These are phyloP conservation scores for Neurospora discreta DNA, from an alignment of 495 filamentous ascomycete genomes.

Conservation along the genomic window DNA sequence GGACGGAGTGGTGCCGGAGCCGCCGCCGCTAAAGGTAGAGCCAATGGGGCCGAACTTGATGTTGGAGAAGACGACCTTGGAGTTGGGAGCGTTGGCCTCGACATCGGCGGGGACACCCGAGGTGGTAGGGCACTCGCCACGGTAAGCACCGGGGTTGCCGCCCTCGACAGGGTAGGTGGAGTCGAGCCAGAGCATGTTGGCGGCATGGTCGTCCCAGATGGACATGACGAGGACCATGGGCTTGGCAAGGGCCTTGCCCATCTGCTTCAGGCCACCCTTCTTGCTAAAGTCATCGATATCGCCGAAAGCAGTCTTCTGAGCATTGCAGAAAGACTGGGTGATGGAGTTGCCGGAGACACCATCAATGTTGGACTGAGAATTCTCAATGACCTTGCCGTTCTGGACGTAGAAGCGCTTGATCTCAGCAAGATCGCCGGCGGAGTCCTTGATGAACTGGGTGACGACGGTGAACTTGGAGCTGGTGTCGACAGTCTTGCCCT, in stretches of 20 bases:
- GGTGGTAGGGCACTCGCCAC: slow-evolving; percentile 54
- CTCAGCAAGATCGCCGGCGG: slow-evolving; percentile 43
- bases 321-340: slow-evolving; percentile 49
- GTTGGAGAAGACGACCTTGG: slow-evolving; percentile 49
- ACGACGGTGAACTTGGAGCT: slow-evolving; percentile 59
- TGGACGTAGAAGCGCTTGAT: slow-evolving; percentile 67
- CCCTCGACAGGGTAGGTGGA: slow-evolving; percentile 53
- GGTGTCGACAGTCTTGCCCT: slow-evolving; percentile 51
- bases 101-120: slow-evolving; percentile 51
- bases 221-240: slow-evolving; percentile 71
- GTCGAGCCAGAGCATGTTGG: slow-evolving; percentile 82
- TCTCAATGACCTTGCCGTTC: slow-evolving; percentile 50
- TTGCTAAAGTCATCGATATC: slow-evolving; percentile 47
- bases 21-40: slow-evolving; percentile 40
- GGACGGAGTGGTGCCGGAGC: slow-evolving; percentile 4
- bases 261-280: slow-evolving; percentile 48
- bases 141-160: slow-evolving; percentile 48
- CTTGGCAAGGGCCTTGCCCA: slow-evolving; percentile 43
- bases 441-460: slow-evolving; percentile 52
- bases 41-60: slow-evolving; percentile 61
- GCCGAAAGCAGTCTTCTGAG: slow-evolving; percentile 49
- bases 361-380: slow-evolving; percentile 38
- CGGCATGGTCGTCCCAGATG: slow-evolving; percentile 67
- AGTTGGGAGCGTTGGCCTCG: slow-evolving; percentile 41
- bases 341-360: slow-evolving; percentile 47